phyloP scores from a whole-genome alignment of 352 stramenopile genomes.

The Phytophthora palmivora region DNA sequence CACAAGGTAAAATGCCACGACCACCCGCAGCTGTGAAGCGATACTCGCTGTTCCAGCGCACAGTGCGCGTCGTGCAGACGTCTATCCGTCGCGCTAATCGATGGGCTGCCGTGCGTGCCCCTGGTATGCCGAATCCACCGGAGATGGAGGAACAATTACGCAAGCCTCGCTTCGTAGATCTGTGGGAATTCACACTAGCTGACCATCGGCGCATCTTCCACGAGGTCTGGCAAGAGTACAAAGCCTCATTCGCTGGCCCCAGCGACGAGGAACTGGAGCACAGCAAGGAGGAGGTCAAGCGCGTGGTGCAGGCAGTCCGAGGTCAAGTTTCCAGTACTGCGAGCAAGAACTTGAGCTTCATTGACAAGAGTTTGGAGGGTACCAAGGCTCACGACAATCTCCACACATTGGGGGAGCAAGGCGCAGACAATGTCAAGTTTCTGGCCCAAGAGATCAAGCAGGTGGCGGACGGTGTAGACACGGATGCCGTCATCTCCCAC shows the following conservation, averaged over 20 bases:
- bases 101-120: constrained; percentile 65
- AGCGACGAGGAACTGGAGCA: constrained; percentile 66
- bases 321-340: constrained; percentile 66
- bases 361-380: constrained; percentile 74
- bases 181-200: constrained; percentile 80
- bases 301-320: constrained; percentile 49
- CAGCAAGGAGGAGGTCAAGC: constrained; percentile 72
- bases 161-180: constrained; percentile 65
- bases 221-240: constrained; percentile 82
- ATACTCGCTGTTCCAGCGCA: constrained; percentile 84
- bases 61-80: constrained; percentile 76
- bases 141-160: constrained; percentile 55
- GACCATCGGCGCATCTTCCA: constrained; percentile 70
- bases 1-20: constrained; percentile 17
- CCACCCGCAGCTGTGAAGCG: constrained; percentile 39
- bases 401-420: constrained; percentile 52
- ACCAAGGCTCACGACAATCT: constrained; percentile 71
- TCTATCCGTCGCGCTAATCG: constrained; percentile 55
- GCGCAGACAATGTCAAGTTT: constrained; percentile 61
- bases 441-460: constrained; percentile 61
- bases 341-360: constrained; percentile 60
- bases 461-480: constrained; percentile 66
- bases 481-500: constrained; percentile 62
- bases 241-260: constrained; percentile 57
- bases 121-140: constrained; percentile 74